Base-by-base conservation (phyloP, 768 basidiomycete genomes). In the Lactifluus piperatus region DNA sequence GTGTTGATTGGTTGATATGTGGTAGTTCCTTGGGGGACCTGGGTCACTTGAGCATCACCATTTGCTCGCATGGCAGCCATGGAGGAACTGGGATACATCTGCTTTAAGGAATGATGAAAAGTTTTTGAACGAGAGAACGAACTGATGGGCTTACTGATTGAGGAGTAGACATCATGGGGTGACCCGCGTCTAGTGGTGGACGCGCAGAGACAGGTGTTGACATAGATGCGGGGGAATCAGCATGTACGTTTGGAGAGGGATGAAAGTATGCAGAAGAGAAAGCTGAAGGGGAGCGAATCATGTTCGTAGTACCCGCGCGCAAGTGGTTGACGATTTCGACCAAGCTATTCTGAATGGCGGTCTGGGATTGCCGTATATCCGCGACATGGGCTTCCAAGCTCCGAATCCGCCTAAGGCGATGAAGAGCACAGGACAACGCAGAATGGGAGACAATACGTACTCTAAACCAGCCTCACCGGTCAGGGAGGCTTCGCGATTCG, bases 381-480 rank as follows among this genome's bases (percentile, higher is more conserved):
- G 86, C 80, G 54, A 95, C 93, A 71, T 91, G 90, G 27, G 79
- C 65, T 72, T 97, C 94, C 55, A 97, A 81, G 68, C 84, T 91
- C 66, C 91, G 84, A 63, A 97, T 94, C 51, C 94, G 91, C 71
- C 94, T 95, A 68, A 22, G 20, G 51, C 48, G 30, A 27, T 43
- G 22, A 64, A 24, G 45, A 49, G n/a, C 10, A 24, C 29, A 39
- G 27, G 2, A 51, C 39, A 44, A 9, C n/a, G 52, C 29, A 13
- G 54, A 13, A 26, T 43, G 56, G 49, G 39, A 46, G 4, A 22
- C 29, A 60, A 45, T 22, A 76, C 89, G 72, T 70, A 93, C 91
- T 93, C 92, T 53, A 93, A 72, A 8, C 91, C 91, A 18, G 91
- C 91, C 72, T 94, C 91, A 46, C 90, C 89, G 8, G 90, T 90